phyloP scores from a whole-genome alignment of 2,329 filamentous ascomycete genomes.

The Apiospora aurea region DNA sequence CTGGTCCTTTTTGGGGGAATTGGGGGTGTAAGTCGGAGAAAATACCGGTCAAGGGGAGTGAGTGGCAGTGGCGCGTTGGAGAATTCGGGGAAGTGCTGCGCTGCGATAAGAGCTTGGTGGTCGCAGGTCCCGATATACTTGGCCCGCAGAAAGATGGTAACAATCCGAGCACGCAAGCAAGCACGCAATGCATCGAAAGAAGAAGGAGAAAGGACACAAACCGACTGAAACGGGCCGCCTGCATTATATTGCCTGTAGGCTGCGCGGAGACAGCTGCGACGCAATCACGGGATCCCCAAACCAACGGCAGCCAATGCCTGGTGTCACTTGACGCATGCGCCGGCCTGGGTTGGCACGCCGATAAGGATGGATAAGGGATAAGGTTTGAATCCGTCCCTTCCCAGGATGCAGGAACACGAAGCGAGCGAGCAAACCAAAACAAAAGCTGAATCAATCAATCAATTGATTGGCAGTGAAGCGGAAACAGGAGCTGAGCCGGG shows the following conservation, averaged over 20 bases:
- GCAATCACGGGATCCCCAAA: constrained; percentile 1
- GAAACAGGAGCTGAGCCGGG: neutral
- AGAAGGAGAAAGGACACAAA: neutral
- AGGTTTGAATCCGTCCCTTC: constrained; percentile 7
- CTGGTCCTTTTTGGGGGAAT: neutral
- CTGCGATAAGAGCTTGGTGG: neutral
- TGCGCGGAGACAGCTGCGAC: neutral
- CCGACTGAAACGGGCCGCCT: neutral
- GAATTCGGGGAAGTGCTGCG: neutral
- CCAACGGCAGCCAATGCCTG: neutral
- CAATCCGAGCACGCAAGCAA: constrained; percentile 15
- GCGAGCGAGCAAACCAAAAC: too few relatives aligned
- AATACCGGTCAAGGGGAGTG: neutral
- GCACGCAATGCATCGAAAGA: constrained; percentile 8
- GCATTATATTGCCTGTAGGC: constrained; percentile 3
- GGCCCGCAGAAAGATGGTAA: constrained; percentile 1
- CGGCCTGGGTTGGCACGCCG: neutral
- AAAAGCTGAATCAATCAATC: neutral
- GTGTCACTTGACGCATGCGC: constrained; percentile 12
- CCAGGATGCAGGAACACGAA: too few relatives aligned
- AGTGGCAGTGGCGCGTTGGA: neutral
- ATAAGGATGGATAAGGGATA: neutral
- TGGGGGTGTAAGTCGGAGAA: constrained; percentile 12
- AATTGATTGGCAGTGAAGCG: neutral
- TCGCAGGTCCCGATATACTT: neutral